A percentile compares a stretch with the other conserved stretches of the same genome.
Conservation (phyloP, 805 yeast species). For the Schizosaccharomyces cryophilus region DNA sequence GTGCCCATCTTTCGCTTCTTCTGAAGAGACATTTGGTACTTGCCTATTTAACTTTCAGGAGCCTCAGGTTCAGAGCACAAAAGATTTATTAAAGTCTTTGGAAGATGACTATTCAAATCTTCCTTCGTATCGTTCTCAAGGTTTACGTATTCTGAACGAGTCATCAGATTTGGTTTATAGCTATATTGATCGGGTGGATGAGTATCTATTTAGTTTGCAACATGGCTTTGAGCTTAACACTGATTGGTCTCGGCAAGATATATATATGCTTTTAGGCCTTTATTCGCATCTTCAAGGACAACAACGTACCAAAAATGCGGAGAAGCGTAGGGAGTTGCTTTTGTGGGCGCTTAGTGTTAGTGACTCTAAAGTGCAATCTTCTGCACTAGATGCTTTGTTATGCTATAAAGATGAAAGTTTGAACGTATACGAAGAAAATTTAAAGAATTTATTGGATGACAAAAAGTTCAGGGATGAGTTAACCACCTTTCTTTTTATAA, state of each 20-base stretch:
- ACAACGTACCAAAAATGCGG: slow-evolving; percentile 26
- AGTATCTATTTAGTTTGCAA: background rate
- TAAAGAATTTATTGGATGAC: slow-evolving; percentile 57
- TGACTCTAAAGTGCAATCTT: slow-evolving; percentile 36
- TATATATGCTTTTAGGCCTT: slow-evolving; percentile 26
- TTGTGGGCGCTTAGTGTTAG: slow-evolving; percentile 36
- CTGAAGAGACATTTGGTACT: background rate
- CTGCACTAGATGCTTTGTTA: slow-evolving; percentile 45
- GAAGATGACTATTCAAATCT: background rate
- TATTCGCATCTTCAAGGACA: slow-evolving; percentile 43
- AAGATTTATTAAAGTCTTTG: background rate
- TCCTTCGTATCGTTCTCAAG: background rate
- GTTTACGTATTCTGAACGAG: background rate
- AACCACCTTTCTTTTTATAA: slow-evolving; percentile 30
- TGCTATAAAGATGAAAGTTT: slow-evolving; percentile 35
- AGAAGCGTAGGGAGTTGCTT: slow-evolving; percentile 28
- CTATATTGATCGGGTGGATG: background rate
- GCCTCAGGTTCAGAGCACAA: background rate
- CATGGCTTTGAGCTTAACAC: background rate
- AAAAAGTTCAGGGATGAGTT: slow-evolving; percentile 68
- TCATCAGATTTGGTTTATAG: background rate
- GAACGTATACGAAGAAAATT: slow-evolving; percentile 45
- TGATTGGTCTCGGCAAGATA: slow-evolving; percentile 10
- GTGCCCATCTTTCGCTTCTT: background rate
- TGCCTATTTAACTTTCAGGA: background rate